Evolutionary conservation across 2,329 filamentous ascomycete species (phyloP).

Genomic region (Ascochyta koolunga): DNA sequence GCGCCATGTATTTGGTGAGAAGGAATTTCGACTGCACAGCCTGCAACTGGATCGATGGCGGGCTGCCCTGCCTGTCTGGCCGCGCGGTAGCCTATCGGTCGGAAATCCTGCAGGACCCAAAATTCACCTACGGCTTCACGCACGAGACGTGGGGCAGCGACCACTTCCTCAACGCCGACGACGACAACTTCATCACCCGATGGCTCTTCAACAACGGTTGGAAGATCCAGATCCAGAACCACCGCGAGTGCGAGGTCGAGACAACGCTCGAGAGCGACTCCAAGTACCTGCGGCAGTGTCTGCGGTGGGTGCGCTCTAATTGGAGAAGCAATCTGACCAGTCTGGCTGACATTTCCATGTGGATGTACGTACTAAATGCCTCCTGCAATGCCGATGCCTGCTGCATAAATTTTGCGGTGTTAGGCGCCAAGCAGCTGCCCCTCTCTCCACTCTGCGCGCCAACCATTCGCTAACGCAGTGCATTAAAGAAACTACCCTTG

Average conservation of each 20-base stretch:
- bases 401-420: conserved; percentile 26
- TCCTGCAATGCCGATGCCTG: conserved; percentile 27
- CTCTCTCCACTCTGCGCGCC: conserved; percentile 28
- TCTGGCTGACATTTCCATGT: conserved; percentile 81
- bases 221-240: conserved; percentile 96
- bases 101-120: conserved; percentile 81
- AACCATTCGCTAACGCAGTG: conserved; percentile 35
- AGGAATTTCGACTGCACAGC: conserved; percentile 97
- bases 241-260: conserved; percentile 80
- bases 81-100: conserved; percentile 91
- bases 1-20: conserved; percentile 88
- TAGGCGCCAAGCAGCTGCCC: conserved; percentile 38
- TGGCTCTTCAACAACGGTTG: conserved; percentile 92
- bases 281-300: conserved; percentile 91
- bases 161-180: conserved; percentile 92
- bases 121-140: conserved; percentile 87
- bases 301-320: conserved; percentile 95
- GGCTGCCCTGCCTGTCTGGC: conserved; percentile 95
- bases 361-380: conserved; percentile 68
- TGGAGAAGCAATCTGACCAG: conserved; percentile 97
- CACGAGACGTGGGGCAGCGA: conserved; percentile 74
- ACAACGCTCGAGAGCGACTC: conserved; percentile 89
- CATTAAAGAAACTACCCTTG: conserved; percentile 79
- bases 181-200: conserved; percentile 97
- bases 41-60: conserved; percentile 92